These are phyloP conservation scores for Chaetomidium leptoderma DNA, from an alignment of 495 filamentous ascomycete genomes.

Conservation along the genomic window DNA sequence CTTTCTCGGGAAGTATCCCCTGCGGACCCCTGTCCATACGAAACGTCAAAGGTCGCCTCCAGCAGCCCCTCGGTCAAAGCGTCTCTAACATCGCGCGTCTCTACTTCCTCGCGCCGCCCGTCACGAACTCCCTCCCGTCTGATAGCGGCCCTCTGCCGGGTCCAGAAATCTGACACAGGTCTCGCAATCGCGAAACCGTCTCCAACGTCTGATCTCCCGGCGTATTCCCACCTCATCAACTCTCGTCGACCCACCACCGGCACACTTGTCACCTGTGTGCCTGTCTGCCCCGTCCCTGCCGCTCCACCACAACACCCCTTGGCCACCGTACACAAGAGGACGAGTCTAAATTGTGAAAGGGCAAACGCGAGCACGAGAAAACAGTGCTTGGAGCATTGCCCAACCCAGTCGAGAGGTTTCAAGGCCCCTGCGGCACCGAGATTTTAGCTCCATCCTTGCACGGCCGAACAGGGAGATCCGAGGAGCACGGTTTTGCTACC, in stretches of 20 bases:
- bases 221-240: constrained; percentile 13
- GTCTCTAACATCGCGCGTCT: constrained; percentile 45
- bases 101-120: constrained; percentile 33
- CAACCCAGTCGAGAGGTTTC: constrained; percentile 7
- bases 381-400: neutral
- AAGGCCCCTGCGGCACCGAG: neutral
- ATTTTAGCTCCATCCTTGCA: neutral
- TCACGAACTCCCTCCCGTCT: constrained; percentile 27
- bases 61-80: constrained; percentile 33
- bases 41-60: constrained; percentile 37
- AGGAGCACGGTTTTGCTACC: constrained; percentile 14
- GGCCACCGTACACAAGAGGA: neutral
- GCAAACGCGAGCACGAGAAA: neutral
- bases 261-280: neutral
- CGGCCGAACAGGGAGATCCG: neutral
- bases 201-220: constrained; percentile 35
- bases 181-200: constrained; percentile 37
- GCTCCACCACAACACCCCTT: neutral
- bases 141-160: constrained; percentile 31
- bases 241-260: constrained; percentile 12
- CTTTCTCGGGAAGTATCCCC: neutral
- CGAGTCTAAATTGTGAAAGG: neutral
- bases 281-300: neutral
- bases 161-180: constrained; percentile 37
- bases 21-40: constrained; percentile 35